A percentile compares a stretch with the other conserved stretches of the same genome.
Evolutionary conservation across 768 basidiomycete species (phyloP).

Genomic region (Lactarius akahatsu): DNA sequence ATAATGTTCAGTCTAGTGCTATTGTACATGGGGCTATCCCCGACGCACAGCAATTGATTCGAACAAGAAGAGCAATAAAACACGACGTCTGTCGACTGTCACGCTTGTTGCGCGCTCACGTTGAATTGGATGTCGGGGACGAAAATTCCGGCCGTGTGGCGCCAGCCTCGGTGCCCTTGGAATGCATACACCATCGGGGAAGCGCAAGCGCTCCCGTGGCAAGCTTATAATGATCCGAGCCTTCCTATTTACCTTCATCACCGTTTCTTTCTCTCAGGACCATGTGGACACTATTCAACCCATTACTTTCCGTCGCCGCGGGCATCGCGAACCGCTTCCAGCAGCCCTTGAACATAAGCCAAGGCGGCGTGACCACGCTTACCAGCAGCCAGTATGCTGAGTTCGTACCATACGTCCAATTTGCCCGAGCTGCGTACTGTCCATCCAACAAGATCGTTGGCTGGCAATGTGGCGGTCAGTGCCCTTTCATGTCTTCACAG

Average conservation of each 20-base stretch:
- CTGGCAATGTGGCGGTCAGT: conserved; percentile 49
- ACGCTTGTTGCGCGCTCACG: not conserved
- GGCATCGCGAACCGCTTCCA: conserved; percentile 4
- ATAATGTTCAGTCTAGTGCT: not conserved
- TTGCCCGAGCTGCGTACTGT: conserved; percentile 59
- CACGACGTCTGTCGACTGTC: not conserved
- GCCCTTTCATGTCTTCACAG: not conserved
- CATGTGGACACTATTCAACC: conserved; percentile 13
- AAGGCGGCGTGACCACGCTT: conserved; percentile 30
- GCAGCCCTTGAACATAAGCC: not conserved
- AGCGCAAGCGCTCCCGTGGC: not conserved
- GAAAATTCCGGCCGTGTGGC: not conserved
- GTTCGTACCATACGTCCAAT: conserved; percentile 49
- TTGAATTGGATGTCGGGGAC: not conserved
- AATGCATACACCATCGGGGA: not conserved
- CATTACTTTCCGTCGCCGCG: conserved; percentile 11
- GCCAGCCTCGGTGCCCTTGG: not conserved
- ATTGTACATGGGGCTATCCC: not conserved
- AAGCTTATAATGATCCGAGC: not conserved
- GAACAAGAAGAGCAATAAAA: not conserved
- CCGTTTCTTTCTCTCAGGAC: not conserved
- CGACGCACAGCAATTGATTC: not conserved
- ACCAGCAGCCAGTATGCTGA: conserved; percentile 37
- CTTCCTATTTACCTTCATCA: not conserved
- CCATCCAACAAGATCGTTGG: conserved; percentile 37